Evolutionary conservation across 2,329 filamentous ascomycete species (phyloP), one percentile per base, ranked within the genome.

Genomic region (Nectriaceae sp.): DNA sequence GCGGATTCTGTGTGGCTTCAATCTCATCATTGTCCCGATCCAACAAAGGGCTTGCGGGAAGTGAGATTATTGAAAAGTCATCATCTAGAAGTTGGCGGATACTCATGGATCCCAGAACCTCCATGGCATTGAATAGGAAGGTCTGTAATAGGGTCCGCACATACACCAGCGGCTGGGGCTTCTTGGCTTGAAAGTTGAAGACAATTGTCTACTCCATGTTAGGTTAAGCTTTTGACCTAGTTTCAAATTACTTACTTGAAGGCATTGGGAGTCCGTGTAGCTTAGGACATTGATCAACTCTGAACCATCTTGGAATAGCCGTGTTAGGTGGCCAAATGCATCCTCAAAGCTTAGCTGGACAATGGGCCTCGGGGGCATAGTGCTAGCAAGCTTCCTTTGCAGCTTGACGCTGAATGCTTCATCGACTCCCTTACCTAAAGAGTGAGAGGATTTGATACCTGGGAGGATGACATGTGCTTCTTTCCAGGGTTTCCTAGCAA

Each of bases 341-440:
- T 90, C 85, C 13, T 85, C 80, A 57, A 89, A 87, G 21, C 80
- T 82, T 3, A 92, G 75, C 44, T 90, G 79, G 11, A 97, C 89
- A 59, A 97, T 93, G 0, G 93, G 92, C 8, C 93, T 82, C 6
- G 94, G 94, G 4, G 94, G 94, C 61, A 97, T 92, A 1, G 91
- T 97, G 58, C 91, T 97, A 1, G 94, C 92, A 24, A 99, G 77
- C 54, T 88, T 88, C n/a, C 92, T 82, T 65, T 99, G 94, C 31
- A 97, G 79, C 65, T 96, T 96, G 20, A 84, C 83, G 60, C 90
- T 97, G 67, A 97, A 97, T 0, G 92, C 84, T n/a, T 85, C 84
- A 0, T 85, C 79, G 0, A 95, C 83, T 1, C 82, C 69, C 42
- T 77, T 83, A 0, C 83, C 88, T 3, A 93, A 68, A 1, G 70